Base-by-base conservation (phyloP, 345 rosid genomes). In the Garcia nutans region DNA sequence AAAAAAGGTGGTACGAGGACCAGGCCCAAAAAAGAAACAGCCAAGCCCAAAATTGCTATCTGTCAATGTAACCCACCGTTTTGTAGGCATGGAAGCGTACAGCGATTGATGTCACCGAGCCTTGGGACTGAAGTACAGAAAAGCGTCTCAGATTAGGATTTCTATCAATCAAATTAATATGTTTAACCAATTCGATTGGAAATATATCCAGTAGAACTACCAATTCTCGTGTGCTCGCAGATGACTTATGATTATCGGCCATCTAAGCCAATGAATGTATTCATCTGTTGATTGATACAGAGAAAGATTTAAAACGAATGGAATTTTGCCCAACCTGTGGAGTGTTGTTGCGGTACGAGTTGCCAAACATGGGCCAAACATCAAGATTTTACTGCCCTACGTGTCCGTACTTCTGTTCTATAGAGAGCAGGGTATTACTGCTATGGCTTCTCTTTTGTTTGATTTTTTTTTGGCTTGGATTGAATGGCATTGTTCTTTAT, bases 321-420 rank as follows among this genome's bases (percentile, higher is more conserved):
- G 93, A 89, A 74, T 86, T 89, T 76, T 89, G 93, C 80, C 93
- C 91, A 0, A 81, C 87, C 17, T 89, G 90, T 66, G 89, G 86
- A 7, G 72, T 75, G 67, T 72, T 89, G 81, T 82, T 89, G 82
- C 86, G 74, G 64, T 89, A 82, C 55, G 93, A 86, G 86, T 54
- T 74, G 83, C 86, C 90, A 19, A 26, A 78, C 55, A 72, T 76
- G 82, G 84, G 81, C 44, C 71, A 75, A 15, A 71, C 83, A 1
- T 44, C 90, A 41, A 85, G 93, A 77, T 86, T 87, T 76, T 84
- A 80, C 65, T 89, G 90, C 82, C 84, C 85, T 15, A 78, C 89
- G 0, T 89, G 90, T 68, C 90, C 93, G 3, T 89, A 89, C 57
- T 79, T 86, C 33, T 86, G 86, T 73, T 71, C 82, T 42, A 73